These are phyloP conservation scores for Cladosporium colombiae DNA, from an alignment of 2,329 filamentous ascomycete genomes.

Conservation along the genomic window DNA sequence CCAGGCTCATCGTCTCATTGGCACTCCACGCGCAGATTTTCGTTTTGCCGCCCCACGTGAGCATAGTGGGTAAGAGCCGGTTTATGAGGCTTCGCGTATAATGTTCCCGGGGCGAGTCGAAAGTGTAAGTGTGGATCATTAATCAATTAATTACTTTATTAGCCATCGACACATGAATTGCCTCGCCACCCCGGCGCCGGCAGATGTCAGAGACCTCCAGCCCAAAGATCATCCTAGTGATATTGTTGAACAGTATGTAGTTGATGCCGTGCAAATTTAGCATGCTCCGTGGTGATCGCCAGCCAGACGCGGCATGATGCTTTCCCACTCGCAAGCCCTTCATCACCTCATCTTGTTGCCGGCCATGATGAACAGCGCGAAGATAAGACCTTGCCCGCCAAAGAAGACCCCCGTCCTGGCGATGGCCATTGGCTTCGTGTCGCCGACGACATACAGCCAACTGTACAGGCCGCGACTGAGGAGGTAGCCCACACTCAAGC, in stretches of 20 bases:
- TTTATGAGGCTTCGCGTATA: neutral
- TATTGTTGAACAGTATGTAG: neutral
- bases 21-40: neutral
- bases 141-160: neutral
- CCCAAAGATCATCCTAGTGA: neutral
- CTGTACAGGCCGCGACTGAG: conserved; percentile 34
- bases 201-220: neutral
- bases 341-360: conserved; percentile 29
- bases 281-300: neutral
- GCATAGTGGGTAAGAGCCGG: neutral
- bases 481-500: conserved; percentile 33
- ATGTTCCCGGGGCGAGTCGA: neutral
- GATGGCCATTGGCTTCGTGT: conserved; percentile 25
- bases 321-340: neutral
- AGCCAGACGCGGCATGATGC: neutral
- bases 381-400: conserved; percentile 27
- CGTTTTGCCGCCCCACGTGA: neutral
- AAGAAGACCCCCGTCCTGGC: conserved; percentile 29
- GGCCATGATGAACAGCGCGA: conserved; percentile 32
- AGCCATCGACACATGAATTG: neutral
- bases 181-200: neutral
- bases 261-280: neutral
- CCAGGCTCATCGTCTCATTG: neutral
- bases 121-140: neutral
- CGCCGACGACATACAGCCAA: conserved; percentile 32